Evolutionary conservation across 108 stramenopile species (phyloP).

Genomic region (Aurantiochytrium sp.): DNA sequence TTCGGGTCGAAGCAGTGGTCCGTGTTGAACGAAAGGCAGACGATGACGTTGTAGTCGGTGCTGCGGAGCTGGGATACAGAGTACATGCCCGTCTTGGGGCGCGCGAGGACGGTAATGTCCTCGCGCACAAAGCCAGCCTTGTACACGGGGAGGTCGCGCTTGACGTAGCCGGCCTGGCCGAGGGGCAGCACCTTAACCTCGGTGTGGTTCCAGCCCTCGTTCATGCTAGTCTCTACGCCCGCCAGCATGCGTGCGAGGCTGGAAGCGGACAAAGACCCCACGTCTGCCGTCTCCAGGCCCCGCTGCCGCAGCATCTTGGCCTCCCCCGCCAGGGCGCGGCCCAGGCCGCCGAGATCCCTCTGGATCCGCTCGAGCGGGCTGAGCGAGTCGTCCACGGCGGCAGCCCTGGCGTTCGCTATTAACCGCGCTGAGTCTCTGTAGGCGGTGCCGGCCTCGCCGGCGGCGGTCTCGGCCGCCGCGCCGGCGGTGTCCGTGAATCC

Average conservation of each 20-base stretch:
- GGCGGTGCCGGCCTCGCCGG: background rate
- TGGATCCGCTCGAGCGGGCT: background rate
- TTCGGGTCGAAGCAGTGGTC: slow-evolving; percentile 29
- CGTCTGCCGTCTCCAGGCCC: background rate
- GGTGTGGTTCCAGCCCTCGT: background rate
- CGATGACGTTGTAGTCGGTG: background rate
- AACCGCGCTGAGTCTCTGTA: too few relatives aligned
- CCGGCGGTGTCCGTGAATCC: too few relatives aligned
- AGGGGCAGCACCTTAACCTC: background rate
- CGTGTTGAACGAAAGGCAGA: slow-evolving; percentile 11
- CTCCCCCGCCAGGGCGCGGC: background rate
- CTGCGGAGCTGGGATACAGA: background rate
- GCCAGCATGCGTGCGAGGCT: background rate
- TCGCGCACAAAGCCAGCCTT: background rate
- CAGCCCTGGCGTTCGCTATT: background rate
- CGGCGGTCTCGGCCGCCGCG: background rate
- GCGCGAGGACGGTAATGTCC: background rate
- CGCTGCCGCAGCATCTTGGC: background rate
- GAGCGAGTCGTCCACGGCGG: background rate
- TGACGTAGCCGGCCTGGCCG: slow-evolving; percentile 9
- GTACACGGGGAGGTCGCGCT: slow-evolving; percentile 1
- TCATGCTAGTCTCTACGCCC: background rate
- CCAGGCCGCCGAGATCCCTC: background rate
- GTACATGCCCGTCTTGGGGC: background rate
- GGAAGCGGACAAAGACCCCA: background rate